phyloP scores from a whole-genome alignment of 2,329 filamentous ascomycete species.

The Nemania sp. region DNA sequence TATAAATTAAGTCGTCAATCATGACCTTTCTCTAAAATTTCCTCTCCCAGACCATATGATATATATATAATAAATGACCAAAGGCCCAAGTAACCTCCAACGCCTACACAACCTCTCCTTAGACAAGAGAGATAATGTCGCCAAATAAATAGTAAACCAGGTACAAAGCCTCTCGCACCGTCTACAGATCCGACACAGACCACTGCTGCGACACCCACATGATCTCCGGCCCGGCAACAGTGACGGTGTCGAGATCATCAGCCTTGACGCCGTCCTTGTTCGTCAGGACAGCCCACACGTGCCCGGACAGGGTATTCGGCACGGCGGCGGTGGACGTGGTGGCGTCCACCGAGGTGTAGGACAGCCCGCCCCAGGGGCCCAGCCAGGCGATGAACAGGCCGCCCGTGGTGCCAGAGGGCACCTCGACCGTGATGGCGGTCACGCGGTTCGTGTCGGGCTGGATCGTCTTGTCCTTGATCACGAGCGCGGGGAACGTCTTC shows the following conservation, averaged over 20 bases:
- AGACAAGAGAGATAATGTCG: background rate
- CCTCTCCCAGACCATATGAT: background rate
- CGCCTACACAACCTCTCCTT: constrained; percentile 8
- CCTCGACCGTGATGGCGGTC: constrained; percentile 44
- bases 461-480: constrained; percentile 37
- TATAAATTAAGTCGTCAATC: constrained; percentile 16
- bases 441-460: constrained; percentile 36
- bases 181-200: constrained; percentile 28
- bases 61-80: background rate
- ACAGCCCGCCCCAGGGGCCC: constrained; percentile 52
- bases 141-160: background rate
- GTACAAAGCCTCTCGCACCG: background rate
- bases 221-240: constrained; percentile 53
- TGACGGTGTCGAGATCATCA: constrained; percentile 39
- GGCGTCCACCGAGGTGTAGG: constrained; percentile 48
- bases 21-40: constrained; percentile 3
- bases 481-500: constrained; percentile 44
- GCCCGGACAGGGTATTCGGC: constrained; percentile 51
- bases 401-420: constrained; percentile 36
- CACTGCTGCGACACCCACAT: constrained; percentile 51
- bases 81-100: constrained; percentile 8
- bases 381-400: constrained; percentile 54
- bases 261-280: constrained; percentile 43
- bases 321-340: constrained; percentile 45
- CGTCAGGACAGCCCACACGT: constrained; percentile 53